phyloP scores from a whole-genome alignment of 805 yeast genomes.

The Candida multigemmis region DNA sequence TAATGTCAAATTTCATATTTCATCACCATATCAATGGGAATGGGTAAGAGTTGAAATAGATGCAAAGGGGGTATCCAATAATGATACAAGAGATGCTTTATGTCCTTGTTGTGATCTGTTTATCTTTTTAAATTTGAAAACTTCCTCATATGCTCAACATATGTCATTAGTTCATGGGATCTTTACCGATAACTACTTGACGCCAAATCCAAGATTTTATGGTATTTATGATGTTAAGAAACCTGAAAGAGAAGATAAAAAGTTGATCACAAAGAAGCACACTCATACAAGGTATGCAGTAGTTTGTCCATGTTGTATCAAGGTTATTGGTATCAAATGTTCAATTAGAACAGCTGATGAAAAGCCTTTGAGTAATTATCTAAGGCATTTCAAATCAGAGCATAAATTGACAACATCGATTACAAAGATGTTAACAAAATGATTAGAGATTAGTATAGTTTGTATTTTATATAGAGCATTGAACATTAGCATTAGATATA shows the following conservation, averaged over 20 bases:
- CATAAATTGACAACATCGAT: slow-evolving; percentile 6
- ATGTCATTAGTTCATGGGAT: slow-evolving; percentile 19
- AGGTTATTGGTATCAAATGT: slow-evolving; percentile 5
- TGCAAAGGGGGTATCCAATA: slow-evolving; percentile 4
- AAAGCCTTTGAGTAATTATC: not conserved
- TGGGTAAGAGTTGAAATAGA: slow-evolving; percentile 18
- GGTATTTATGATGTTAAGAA: slow-evolving; percentile 11
- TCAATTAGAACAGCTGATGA: slow-evolving; percentile 7
- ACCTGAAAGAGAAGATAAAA: slow-evolving; percentile 4
- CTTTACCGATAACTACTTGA: not conserved
- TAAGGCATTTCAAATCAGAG: slow-evolving; percentile 1
- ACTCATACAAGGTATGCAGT: too few relatives aligned
- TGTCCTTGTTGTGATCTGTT: slow-evolving; percentile 25
- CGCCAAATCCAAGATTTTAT: slow-evolving; percentile 2
- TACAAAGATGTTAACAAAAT: slow-evolving; percentile 6
- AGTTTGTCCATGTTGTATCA: slow-evolving; percentile 14
- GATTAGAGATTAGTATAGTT: not conserved
- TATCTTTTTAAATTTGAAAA: slow-evolving; percentile 19
- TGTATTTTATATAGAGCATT: too few relatives aligned
- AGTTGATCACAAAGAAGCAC: slow-evolving; percentile 3
- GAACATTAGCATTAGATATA: too few relatives aligned
- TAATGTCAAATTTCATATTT: too few relatives aligned
- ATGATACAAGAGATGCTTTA: slow-evolving; percentile 19
- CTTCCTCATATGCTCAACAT: slow-evolving; percentile 26
- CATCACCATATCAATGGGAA: slow-evolving; percentile 26